Conservation (phyloP, 208 protist genomes). For the Leishmania mexicana region DNA sequence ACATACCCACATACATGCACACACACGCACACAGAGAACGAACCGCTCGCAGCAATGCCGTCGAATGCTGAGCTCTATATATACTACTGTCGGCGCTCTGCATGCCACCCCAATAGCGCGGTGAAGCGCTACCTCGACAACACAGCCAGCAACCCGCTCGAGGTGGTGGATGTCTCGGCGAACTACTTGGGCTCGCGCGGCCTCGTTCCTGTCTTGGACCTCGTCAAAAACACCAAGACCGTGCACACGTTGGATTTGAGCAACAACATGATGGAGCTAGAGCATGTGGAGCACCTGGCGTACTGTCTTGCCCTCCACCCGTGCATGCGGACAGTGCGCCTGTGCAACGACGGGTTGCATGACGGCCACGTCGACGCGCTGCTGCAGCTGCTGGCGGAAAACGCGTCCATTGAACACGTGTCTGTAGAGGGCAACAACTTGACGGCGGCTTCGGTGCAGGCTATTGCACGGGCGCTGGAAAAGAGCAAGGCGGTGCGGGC, state of each 20-base stretch:
- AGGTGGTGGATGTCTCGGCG: slow-evolving; percentile 62
- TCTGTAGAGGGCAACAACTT: slow-evolving; percentile 63
- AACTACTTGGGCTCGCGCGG: slow-evolving; percentile 89
- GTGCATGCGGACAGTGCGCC: slow-evolving; percentile 43
- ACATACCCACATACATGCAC: not conserved
- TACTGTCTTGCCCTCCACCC: slow-evolving; percentile 85
- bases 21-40: slow-evolving; percentile 9
- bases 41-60: slow-evolving; percentile 36
- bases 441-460: slow-evolving; percentile 29
- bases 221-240: slow-evolving; percentile 82
- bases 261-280: slow-evolving; percentile 73
- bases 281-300: slow-evolving; percentile 77
- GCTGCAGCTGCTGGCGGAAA: slow-evolving; percentile 65
- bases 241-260: slow-evolving; percentile 70
- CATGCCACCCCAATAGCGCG: slow-evolving; percentile 71
- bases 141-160: slow-evolving; percentile 36
- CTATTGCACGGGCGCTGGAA: slow-evolving; percentile 12
- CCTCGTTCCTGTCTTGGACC: slow-evolving; percentile 77
- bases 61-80: slow-evolving; percentile 80
- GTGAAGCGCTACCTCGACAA: slow-evolving; percentile 58
- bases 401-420: slow-evolving; percentile 51
- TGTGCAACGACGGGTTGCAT: slow-evolving; percentile 70
- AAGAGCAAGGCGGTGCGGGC: slow-evolving; percentile 17
- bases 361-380: slow-evolving; percentile 62
- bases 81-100: slow-evolving; percentile 81